phyloP scores from a whole-genome alignment of 495 filamentous ascomycete genomes.

The Talaromyces ruber region DNA sequence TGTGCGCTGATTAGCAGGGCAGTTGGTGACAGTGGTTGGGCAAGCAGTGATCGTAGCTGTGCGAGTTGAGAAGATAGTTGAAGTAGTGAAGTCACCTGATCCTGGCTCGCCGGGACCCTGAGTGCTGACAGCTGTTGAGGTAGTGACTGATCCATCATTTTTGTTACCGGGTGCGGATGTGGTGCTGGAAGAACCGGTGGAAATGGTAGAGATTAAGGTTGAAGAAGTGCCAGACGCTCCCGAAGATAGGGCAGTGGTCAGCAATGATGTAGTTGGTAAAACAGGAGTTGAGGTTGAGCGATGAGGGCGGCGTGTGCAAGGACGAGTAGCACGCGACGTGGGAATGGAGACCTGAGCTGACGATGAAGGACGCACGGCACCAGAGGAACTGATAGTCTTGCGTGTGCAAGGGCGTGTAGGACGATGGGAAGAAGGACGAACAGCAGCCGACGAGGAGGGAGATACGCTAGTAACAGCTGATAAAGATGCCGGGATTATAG shows the following conservation, averaged over 20 bases:
- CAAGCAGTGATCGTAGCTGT: constrained; percentile 14
- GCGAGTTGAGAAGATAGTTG: constrained; percentile 10
- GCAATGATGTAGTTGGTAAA: neutral
- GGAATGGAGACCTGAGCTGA: neutral
- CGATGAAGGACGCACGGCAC: neutral
- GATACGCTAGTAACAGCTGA: neutral
- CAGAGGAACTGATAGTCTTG: neutral
- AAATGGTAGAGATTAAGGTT: too few relatives aligned
- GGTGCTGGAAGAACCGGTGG: neutral
- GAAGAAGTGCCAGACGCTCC: neutral
- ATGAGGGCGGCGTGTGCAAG: neutral
- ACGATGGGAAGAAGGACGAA: neutral
- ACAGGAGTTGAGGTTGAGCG: neutral
- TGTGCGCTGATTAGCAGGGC: constrained; percentile 7
- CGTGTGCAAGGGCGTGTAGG: neutral
- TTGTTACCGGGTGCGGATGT: neutral
- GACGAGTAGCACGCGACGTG: neutral
- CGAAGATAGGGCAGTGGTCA: neutral
- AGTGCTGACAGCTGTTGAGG: constrained; percentile 8
- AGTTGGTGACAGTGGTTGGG: constrained; percentile 10
- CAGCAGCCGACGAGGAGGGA: neutral
- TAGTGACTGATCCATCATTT: constrained; percentile 4
- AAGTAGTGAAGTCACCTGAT: constrained; percentile 6
- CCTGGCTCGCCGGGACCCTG: neutral
- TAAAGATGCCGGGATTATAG: neutral